Percentiles rank a stretch among this genome's conserved stretches.
These are phyloP conservation scores for Wickerhamiella slavikovae DNA, from an alignment of 805 yeast species.

Conservation along the genomic window DNA sequence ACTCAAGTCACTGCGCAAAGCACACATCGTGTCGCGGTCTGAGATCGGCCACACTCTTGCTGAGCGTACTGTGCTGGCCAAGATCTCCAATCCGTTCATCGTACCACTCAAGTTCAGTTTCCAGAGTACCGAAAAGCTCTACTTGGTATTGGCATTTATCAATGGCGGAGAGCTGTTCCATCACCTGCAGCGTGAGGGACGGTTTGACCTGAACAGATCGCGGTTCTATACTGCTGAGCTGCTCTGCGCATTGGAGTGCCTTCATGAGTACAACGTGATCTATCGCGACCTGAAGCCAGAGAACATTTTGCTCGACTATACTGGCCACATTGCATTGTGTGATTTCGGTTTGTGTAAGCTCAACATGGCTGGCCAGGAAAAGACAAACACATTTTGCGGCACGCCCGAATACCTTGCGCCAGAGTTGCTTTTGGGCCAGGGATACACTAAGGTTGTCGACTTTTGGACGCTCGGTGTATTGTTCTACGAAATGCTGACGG, in stretches of 20 bases:
- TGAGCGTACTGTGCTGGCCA: constrained; percentile 84
- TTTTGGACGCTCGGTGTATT: constrained; percentile 98
- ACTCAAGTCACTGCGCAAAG: constrained; percentile 77
- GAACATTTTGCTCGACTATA: constrained; percentile 80
- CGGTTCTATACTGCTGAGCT: constrained; percentile 89
- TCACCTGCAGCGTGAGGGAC: constrained; percentile 79
- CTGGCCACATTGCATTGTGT: constrained; percentile 94
- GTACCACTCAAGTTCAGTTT: constrained; percentile 91
- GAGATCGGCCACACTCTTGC: constrained; percentile 95
- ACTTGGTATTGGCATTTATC: constrained; percentile 75
- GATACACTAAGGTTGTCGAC: constrained; percentile 88
- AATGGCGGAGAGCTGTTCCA: constrained; percentile 95
- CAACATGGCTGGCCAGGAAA: constrained; percentile 78
- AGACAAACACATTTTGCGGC: constrained; percentile 84
- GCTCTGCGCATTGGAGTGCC: constrained; percentile 75
- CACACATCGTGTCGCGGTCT: constrained; percentile 80
- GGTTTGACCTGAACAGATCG: constrained; percentile 72
- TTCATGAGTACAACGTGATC: constrained; percentile 80
- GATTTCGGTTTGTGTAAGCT: constrained; percentile 94
- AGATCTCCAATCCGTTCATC: constrained; percentile 84
- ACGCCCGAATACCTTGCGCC: constrained; percentile 97
- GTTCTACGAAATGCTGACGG: constrained; percentile 88
- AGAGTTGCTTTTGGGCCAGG: constrained; percentile 74
- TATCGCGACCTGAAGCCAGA: constrained; percentile 95
- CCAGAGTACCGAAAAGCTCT: constrained; percentile 90